Conservation (phyloP, 176 grass and related monocot genomes). For the Leersia perrieri region DNA sequence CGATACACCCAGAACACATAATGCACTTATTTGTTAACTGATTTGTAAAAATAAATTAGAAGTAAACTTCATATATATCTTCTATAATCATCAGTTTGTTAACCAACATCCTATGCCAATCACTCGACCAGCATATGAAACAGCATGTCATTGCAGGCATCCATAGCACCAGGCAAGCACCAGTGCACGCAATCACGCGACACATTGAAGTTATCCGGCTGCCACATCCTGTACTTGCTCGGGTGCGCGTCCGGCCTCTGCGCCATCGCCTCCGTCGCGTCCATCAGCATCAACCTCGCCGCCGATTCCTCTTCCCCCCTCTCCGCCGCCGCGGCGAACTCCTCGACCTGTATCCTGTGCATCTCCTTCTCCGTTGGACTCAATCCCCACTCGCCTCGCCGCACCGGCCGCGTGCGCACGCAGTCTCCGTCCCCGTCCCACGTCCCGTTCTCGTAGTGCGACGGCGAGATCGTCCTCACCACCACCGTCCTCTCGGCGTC, state of each 20-base stretch:
- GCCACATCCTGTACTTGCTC: conserved; percentile 46
- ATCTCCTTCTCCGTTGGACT: conserved; percentile 41
- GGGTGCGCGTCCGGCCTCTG: conserved; percentile 64
- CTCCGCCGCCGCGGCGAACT: conserved; percentile 27
- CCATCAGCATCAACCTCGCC: conserved; percentile 43
- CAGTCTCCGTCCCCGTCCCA: conserved; percentile 49
- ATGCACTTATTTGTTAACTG: too few species aligned
- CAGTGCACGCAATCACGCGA: conserved; percentile 60
- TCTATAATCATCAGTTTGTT: too few species aligned
- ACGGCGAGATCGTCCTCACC: conserved; percentile 47
- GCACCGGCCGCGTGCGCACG: conserved; percentile 27
- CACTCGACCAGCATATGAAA: conserved; percentile 23
- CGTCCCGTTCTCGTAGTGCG: conserved; percentile 68
- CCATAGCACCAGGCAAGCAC: conserved; percentile 57
- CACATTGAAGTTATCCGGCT: background rate
- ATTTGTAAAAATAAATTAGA: too few species aligned
- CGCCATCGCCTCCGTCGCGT: conserved; percentile 55
- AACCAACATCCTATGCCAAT: too few species aligned
- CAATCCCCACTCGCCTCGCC: conserved; percentile 40
- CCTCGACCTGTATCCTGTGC: conserved; percentile 43
- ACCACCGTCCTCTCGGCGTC: conserved; percentile 25
- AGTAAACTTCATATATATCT: too few species aligned
- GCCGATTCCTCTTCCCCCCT: background rate
- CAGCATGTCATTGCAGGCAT: conserved; percentile 65
- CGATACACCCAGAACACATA: too few species aligned